Percentiles rank a stretch among this genome's conserved stretches.
These are phyloP conservation scores for Pseudoperonospora humuli DNA, from an alignment of 352 stramenopile species.

Conservation along the genomic window DNA sequence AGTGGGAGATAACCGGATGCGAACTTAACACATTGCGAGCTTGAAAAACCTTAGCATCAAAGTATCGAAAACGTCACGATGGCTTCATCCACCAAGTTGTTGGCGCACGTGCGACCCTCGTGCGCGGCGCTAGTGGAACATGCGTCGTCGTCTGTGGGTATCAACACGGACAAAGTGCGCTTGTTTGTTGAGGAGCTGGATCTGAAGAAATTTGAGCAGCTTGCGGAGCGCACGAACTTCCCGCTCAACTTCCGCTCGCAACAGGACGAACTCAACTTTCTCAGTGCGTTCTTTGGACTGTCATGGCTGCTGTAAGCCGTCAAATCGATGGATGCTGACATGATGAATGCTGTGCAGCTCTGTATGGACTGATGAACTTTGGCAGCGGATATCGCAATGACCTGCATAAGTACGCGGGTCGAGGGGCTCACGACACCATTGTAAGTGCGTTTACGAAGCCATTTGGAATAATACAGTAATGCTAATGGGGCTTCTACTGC, in stretches of 20 bases:
- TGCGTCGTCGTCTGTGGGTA: slow-evolving; percentile 33
- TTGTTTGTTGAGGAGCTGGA: slow-evolving; percentile 49
- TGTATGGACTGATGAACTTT: slow-evolving; percentile 74
- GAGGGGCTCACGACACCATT: slow-evolving; percentile 70
- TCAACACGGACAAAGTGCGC: slow-evolving; percentile 41
- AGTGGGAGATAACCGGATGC: slow-evolving; percentile 1
- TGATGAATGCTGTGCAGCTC: slow-evolving; percentile 16
- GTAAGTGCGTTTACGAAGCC: slow-evolving; percentile 18
- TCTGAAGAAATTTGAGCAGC: slow-evolving; percentile 36
- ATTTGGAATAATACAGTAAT: not conserved
- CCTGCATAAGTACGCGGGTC: slow-evolving; percentile 60
- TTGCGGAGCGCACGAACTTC: slow-evolving; percentile 47
- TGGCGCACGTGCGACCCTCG: slow-evolving; percentile 43
- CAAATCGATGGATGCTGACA: not conserved
- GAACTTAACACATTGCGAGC: slow-evolving; percentile 3
- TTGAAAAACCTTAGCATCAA: not conserved
- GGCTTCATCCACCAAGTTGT: slow-evolving; percentile 26
- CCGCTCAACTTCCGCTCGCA: slow-evolving; percentile 68
- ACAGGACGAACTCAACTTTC: slow-evolving; percentile 71
- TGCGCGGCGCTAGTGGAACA: slow-evolving; percentile 43
- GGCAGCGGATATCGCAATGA: slow-evolving; percentile 75
- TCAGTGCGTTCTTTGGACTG: slow-evolving; percentile 32
- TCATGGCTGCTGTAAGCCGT: not conserved
- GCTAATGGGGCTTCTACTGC: not conserved
- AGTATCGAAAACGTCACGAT: slow-evolving; percentile 15